Conservation (phyloP, 1,139 yeast species). For the Blastobotrys raffinosifermentans region DNA sequence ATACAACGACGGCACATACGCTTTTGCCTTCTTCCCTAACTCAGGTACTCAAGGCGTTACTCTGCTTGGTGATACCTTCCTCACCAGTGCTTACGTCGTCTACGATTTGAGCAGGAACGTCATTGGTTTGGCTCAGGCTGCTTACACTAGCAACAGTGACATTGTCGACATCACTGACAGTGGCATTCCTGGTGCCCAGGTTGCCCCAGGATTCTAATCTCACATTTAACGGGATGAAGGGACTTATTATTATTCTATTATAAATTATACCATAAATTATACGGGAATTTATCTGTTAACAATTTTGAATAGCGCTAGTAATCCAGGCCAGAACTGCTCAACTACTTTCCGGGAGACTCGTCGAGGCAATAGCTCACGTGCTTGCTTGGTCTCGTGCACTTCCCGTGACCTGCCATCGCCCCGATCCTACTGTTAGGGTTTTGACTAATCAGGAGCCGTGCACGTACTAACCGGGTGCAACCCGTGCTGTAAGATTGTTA, state of each 20-base stretch:
- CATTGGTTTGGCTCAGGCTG: slow-evolving; percentile 61
- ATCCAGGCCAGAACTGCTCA: slow-evolving; percentile 7
- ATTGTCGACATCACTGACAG: slow-evolving; percentile 15
- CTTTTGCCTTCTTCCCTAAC: slow-evolving; percentile 24
- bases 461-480: too few relatives aligned
- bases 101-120: slow-evolving; percentile 54
- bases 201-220: slow-evolving; percentile 14
- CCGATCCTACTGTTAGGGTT: too few relatives aligned
- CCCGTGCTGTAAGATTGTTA: too few relatives aligned
- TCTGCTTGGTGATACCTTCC: slow-evolving; percentile 45
- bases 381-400: not conserved
- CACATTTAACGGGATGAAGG: too few relatives aligned
- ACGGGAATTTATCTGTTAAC: slow-evolving; percentile 61
- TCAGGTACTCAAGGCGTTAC: slow-evolving; percentile 24
- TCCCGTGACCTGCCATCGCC: too few relatives aligned
- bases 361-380: not conserved
- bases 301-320: slow-evolving; percentile 13
- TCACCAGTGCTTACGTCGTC: slow-evolving; percentile 48
- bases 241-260: too few relatives aligned
- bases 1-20: slow-evolving; percentile 13
- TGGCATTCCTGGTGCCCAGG: slow-evolving; percentile 14
- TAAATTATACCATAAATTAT: slow-evolving; percentile 52
- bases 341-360: not conserved
- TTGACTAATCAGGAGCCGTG: too few relatives aligned
- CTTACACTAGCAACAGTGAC: slow-evolving; percentile 22